Base-by-base conservation (phyloP, 768 basidiomycete species). In the Leccinum subgranulosum region DNA sequence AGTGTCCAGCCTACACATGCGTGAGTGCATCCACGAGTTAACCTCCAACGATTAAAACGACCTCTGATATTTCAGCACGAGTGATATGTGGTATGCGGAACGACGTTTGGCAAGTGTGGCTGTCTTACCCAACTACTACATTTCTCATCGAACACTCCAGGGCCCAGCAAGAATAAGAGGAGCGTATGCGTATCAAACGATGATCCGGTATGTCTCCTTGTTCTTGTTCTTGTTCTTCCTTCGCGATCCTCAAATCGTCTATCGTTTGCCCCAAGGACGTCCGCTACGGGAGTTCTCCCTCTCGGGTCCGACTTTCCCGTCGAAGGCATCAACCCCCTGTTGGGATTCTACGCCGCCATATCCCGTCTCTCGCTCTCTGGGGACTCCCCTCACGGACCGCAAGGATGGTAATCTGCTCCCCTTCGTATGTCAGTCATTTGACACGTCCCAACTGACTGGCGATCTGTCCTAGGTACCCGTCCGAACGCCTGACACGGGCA, bases 251-350 rank as follows among this genome's bases (percentile, higher is more conserved):
- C 50, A 52, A 52, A 29, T 36, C 29, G 2, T 21, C 34, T n/a
- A 52, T 48, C 4, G 19, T 21, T 46, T 36, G 39, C 1, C 28
- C n/a, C 36, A 55, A 87, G 84, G 58, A 70, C 71, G 3, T 87
- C 88, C 11, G 75, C 69, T 6, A 72, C 75, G n/a, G 72, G 79
- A 0, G 69, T 85, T 14, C 79, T 95, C 3, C 86, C 93, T 0
- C 78, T 98, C 2, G 95, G 96, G 3, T 92, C 93, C 3, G 95
- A 98, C 70, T 97, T 98, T 72, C 96, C 96, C 0, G 86, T 98
- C 3, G 95, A 98, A 71, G 82, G 84, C 10, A 87, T 96, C 53
- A 92, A 96, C 66, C 95, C 96, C 0, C 75, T 98, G 33, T 76
- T 89, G 3, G 92, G 92, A 0, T 95, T 97, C 73, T 93, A 94